These are phyloP conservation scores for Spinacia oleracea DNA, from an alignment of 179 eudicot species.

Conservation along the genomic window DNA sequence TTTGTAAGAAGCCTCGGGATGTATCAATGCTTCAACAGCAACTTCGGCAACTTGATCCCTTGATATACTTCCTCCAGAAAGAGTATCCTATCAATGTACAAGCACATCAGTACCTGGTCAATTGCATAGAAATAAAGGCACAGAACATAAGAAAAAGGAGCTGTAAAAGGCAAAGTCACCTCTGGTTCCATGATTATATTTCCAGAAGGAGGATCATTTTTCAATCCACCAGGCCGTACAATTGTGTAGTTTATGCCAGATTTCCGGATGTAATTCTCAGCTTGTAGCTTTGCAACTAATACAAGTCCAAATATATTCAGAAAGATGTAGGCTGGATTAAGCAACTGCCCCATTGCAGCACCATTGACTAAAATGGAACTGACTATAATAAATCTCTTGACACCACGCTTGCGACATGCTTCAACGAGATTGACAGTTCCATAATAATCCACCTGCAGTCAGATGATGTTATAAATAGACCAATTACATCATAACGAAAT, in stretches of 20 bases:
- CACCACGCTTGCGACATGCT: slow-evolving; percentile 75
- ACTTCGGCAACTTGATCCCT: slow-evolving; percentile 97
- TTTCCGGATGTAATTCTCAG: slow-evolving; percentile 70
- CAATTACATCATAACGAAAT: not conserved
- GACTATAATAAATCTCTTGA: slow-evolving; percentile 67
- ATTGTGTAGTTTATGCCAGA: slow-evolving; percentile 93
- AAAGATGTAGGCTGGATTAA: slow-evolving; percentile 85
- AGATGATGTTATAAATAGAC: not conserved
- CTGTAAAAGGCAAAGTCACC: slow-evolving; percentile 41
- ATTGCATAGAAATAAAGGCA: not conserved
- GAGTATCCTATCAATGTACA: slow-evolving; percentile 57
- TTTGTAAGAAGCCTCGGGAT: slow-evolving; percentile 73
- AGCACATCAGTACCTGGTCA: not conserved
- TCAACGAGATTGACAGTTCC: slow-evolving; percentile 92
- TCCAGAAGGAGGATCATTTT: slow-evolving; percentile 85
- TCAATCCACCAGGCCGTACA: slow-evolving; percentile 86
- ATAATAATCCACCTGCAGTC: slow-evolving; percentile 73
- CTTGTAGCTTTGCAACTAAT: slow-evolving; percentile 89
- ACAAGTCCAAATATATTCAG: slow-evolving; percentile 87
- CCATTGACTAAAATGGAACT: slow-evolving; percentile 93
- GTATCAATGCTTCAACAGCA: slow-evolving; percentile 77
- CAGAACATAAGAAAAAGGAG: not conserved
- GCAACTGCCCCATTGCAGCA: slow-evolving; percentile 94
- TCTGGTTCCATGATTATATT: slow-evolving; percentile 89
- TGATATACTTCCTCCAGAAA: slow-evolving; percentile 74